Base-by-base conservation (phyloP, 495 filamentous ascomycete genomes). In the Penicillium egyptiacum region DNA sequence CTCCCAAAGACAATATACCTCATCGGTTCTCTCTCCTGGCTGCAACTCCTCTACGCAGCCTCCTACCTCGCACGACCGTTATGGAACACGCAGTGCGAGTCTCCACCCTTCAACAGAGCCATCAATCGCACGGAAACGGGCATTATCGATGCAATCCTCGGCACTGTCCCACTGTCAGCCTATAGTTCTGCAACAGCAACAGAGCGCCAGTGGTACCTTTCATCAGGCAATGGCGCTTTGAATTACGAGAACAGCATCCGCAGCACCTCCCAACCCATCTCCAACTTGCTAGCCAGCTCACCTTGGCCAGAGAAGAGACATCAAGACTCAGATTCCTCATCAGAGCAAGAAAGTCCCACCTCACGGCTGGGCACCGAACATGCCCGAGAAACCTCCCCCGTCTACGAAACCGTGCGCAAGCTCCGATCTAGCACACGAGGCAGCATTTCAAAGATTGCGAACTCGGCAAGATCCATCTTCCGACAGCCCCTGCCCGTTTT, bases 21-120 rank as follows among this genome's bases (percentile, higher is more conserved):
- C 28, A 58, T 62, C 28, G 5, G 52, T 25, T 20, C 53, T 23
- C 45, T 63, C 7, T 28, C 30, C 23, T 65, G 61, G 57, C 60
- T 68, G 10, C 66, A 69, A 30, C 6, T 65, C 20, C 42, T 67
- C 39, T 65, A 67, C 55, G 40, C 23, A 10, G 20, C 57, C n/a
- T 67, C 64, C n/a, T 58, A 48, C 33, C 5, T 69, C 10, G 61
- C 47, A 10, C 57, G 40, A 3, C 64, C 55, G 17, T 46, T 65
- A 23, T 45, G 52, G 44, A 56, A 47, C 41, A 57, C 47, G 2
- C 17, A 37, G 9, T 33, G 37, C 9, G 61, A 63, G 4, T 60
- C 54, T 2, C 54, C 60, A 16, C 63, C 66, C 3, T 56, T 66
- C 20, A 55, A 42, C 6, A 28, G 22, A 4, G 11, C 40, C 31